These are phyloP conservation scores for Juglanconis sp. DNA, from an alignment of 2,329 filamentous ascomycete species.

Conservation along the genomic window DNA sequence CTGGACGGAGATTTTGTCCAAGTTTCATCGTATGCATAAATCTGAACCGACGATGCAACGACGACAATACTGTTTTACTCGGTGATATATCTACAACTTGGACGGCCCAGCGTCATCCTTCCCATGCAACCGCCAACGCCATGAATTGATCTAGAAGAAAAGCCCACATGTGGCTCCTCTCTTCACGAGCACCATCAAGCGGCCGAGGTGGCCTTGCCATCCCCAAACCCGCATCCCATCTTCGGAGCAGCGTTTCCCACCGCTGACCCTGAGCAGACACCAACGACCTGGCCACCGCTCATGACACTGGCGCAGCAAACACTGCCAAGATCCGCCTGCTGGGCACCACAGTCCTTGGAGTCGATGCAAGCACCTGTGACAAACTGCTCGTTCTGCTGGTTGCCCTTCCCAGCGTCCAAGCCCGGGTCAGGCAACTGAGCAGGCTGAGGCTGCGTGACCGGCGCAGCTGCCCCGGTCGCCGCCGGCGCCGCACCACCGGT, in stretches of 20 bases:
- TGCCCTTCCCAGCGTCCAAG: background rate
- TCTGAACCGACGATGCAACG: too few relatives aligned
- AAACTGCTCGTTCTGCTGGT: slow-evolving; percentile 13
- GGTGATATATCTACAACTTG: too few relatives aligned
- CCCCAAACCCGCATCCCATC: background rate
- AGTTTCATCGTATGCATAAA: too few relatives aligned
- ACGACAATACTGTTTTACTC: too few relatives aligned
- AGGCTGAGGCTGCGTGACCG: slow-evolving; percentile 6
- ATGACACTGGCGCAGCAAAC: slow-evolving; percentile 1
- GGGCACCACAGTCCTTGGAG: slow-evolving; percentile 1
- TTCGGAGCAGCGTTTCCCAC: background rate
- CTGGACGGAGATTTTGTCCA: too few relatives aligned
- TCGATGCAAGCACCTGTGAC: slow-evolving; percentile 7
- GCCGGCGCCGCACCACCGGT: background rate
- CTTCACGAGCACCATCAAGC: too few relatives aligned
- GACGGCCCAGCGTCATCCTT: too few relatives aligned
- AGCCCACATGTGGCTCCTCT: too few relatives aligned
- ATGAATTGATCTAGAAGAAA: too few relatives aligned
- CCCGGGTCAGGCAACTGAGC: slow-evolving; percentile 1
- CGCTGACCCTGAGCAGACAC: background rate
- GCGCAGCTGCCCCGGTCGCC: background rate
- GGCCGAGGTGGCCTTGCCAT: background rate
- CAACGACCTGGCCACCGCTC: background rate
- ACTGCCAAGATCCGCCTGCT: background rate
- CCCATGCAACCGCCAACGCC: too few relatives aligned